Base-by-base conservation (phyloP, 2,329 filamentous ascomycete genomes). In the Lachnellula arida region DNA sequence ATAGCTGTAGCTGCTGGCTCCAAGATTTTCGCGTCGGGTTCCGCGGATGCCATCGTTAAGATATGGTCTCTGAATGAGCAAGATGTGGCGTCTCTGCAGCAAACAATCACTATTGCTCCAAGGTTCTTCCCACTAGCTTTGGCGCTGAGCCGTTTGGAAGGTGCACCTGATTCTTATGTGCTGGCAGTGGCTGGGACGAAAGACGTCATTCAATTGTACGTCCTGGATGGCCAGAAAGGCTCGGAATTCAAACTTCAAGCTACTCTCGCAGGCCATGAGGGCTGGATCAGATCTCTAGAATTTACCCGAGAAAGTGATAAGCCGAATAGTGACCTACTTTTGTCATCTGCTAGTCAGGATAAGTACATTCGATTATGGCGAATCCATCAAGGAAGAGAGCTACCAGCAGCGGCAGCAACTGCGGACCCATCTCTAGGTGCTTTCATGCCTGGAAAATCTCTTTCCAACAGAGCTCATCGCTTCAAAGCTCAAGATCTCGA, bases 321-420 rank as follows among this genome's bases (percentile, higher is more conserved):
- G 22, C 62, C 73, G 0, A 71, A 75, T 0, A 81, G 82, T 51
- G 92, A 97, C 69, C 70, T 96, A 4, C 74, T 97, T 22, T 80
- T 99, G 19, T 91, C 93, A 0, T 97, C 93, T 11, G 92, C 92
- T 22, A 97, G 93, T 69, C 94, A 99, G 71, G 94, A 99, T 73
- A 97, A 96, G 74, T 99, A 97, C 67, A 87, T 97, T 57, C 88
- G 94, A 42, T 81, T 99, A 37, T 99, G 94, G 94, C 84, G 92
- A 56, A 75, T 99, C 37, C 88, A 89, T 61, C 77, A 81, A 59
- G 90, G 89, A 35, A 80, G 81, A 56, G 82, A 85, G 35, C 73
- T 88, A 1, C 84, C 86, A 1, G 74, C 78, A 0, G 75, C 80
- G 49, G 80, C 79, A 40, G 76, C 74, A 6, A 76, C 79, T 1